phyloP scores from a whole-genome alignment of 176 grass and related monocot genomes.

The Triticum aestivum region IWGSC_CS_RefSeq_v2.1 NC_057798.1:754616939-754617438 shows the following conservation, averaged over 20 bases:
- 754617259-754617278: slow-evolving; percentile 94
- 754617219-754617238: slow-evolving; percentile 74
- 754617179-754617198: slow-evolving; percentile 98
- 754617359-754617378: slow-evolving; percentile 94
- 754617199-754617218: slow-evolving; percentile 93
- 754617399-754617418: background rate
- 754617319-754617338: slow-evolving; percentile 99
- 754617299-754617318: slow-evolving; percentile 98
- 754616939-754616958: slow-evolving; percentile 98
- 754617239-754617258: slow-evolving; percentile 92
- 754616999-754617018: slow-evolving; percentile 97
- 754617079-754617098: slow-evolving; percentile 92
- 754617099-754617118: slow-evolving; percentile 98
- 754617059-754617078: slow-evolving; percentile 94
- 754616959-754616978: slow-evolving; percentile 85
- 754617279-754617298: slow-evolving; percentile 91
- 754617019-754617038: slow-evolving; percentile 97
- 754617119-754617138: slow-evolving; percentile 83
- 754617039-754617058: slow-evolving; percentile 85
- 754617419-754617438: slow-evolving; percentile 10
- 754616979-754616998: slow-evolving; percentile 96
- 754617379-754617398: background rate
- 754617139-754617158: slow-evolving; percentile 88
- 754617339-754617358: slow-evolving; percentile 89
- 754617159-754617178: slow-evolving; percentile 92